Evolutionary conservation across 179 eudicot genomes (phyloP).

Genomic region (Vitellaria paradoxa): DNA sequence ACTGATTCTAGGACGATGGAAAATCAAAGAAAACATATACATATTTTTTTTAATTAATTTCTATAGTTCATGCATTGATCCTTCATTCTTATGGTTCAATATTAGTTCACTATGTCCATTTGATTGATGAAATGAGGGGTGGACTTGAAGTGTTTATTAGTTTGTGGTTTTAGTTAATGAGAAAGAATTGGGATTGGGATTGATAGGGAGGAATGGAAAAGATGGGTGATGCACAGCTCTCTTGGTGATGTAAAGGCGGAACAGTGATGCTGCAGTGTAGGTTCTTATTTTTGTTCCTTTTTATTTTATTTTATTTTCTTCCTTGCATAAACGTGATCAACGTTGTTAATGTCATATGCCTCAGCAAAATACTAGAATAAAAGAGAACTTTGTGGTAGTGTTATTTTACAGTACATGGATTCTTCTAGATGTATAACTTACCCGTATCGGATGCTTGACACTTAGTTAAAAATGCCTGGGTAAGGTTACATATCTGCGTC

Average conservation of each 20-base stretch:
- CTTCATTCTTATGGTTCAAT: not conserved
- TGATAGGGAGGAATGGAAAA: constrained; percentile 66
- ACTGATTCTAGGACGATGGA: constrained; percentile 13
- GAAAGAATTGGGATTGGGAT: constrained; percentile 46
- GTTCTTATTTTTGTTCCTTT: constrained; percentile 5
- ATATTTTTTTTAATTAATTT: too few species aligned
- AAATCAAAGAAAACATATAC: not conserved
- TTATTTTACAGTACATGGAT: too few species aligned
- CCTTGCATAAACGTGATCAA: not conserved
- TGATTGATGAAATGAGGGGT: not conserved
- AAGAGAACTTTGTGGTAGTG: too few species aligned
- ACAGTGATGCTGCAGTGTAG: not conserved
- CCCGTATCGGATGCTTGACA: too few species aligned
- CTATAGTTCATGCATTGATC: too few species aligned
- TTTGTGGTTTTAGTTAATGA: constrained; percentile 33
- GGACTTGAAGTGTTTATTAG: not conserved
- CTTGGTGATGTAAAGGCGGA: constrained; percentile 1
- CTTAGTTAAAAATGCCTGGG: too few species aligned
- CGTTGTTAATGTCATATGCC: not conserved
- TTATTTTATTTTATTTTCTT: not conserved
- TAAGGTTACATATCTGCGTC: too few species aligned
- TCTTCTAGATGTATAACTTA: too few species aligned
- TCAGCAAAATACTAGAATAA: not conserved
- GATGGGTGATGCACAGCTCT: constrained; percentile 63
- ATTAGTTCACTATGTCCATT: not conserved